Evolutionary conservation across 164 flowering plant species (phyloP).

Genomic region (Saururus chinensis): DNA sequence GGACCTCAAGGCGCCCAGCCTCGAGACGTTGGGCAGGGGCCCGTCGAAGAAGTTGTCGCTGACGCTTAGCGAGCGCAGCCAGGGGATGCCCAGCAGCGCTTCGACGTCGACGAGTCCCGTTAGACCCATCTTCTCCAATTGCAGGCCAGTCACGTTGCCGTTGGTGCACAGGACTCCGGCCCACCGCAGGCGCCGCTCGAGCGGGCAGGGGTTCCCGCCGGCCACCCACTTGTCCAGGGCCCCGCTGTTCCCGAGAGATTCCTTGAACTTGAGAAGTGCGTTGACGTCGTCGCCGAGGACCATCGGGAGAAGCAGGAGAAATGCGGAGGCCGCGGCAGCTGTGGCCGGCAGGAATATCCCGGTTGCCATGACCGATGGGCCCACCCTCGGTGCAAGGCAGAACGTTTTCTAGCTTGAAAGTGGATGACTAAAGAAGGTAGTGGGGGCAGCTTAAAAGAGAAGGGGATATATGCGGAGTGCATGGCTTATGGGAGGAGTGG

Average conservation of each 20-base stretch:
- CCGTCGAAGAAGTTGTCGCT: conserved; percentile 33
- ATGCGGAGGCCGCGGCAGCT: background rate
- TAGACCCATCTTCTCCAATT: conserved; percentile 17
- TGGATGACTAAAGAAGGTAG: too few species aligned
- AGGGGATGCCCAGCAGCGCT: conserved; percentile 24
- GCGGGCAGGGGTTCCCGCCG: conserved; percentile 2
- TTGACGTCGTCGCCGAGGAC: background rate
- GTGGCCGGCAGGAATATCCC: too few species aligned
- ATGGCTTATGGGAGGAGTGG: background rate
- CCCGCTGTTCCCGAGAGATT: conserved; percentile 2
- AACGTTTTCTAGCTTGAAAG: too few species aligned
- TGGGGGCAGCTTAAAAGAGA: too few species aligned
- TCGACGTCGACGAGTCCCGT: conserved; percentile 15
- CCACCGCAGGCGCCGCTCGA: background rate
- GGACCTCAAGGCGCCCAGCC: conserved; percentile 6
- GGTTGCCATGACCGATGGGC: too few species aligned
- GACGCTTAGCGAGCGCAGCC: conserved; percentile 28
- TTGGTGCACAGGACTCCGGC: conserved; percentile 3
- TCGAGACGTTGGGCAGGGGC: conserved; percentile 16
- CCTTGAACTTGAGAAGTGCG: conserved; percentile 2
- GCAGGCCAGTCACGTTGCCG: conserved; percentile 1
- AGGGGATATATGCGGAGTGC: too few species aligned
- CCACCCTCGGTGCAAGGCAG: too few species aligned
- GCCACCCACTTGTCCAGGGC: conserved; percentile 1
- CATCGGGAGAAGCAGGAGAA: background rate